Evolutionary conservation across 23 red algal species (phyloP), one percentile per base, ranked within the genome.

Genomic region (Chondrus crispus): DNA sequence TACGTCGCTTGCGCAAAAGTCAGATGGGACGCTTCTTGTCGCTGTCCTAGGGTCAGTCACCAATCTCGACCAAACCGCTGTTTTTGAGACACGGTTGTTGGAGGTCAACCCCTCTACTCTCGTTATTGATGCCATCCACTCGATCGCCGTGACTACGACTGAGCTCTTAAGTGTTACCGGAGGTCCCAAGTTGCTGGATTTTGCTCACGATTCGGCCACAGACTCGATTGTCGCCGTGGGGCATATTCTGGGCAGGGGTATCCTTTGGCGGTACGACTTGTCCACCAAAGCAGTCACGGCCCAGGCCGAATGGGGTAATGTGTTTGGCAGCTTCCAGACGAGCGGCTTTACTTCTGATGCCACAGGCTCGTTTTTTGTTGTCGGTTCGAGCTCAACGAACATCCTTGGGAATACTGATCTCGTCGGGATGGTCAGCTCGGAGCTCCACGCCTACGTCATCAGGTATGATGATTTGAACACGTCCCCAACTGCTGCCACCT

Each of bases 191-290:
- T 80, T 94, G 12, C 30, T 87, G 22, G 37, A 81, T 18, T 79
- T 88, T 43, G 55, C 71, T 5, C 88, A 94, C 71, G 83, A 80
- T 19, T 69, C 80, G 24, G 62, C 49, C 19, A 44, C 73, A 44
- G 64, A 88, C 38, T 30, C 72, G 22, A 74, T 94, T 36, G 92
- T 88, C 18, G 80, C 70, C 19, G 60, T 94, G 4, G 92, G 92
- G 1, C 71, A 86, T 43, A 82, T 94, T 63, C 50, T 94, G 10
- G 92, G 92, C 29, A 87, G 60, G 71, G 92, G 92, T 18, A 62
- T 88, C 22, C 68, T 94, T 29, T 94, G 68, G 40, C 42, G 72
- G 20, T 94, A 80, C 53, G 63, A 46, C 64, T 69, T 94, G 48
- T 32, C 69, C 19, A 80, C 72, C 24, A 20, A 44, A 14, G 71